Percentiles rank a stretch among this genome's conserved stretches.
phyloP scores from a whole-genome alignment of 768 basidiomycete species.

The Serendipita sp. region DNA sequence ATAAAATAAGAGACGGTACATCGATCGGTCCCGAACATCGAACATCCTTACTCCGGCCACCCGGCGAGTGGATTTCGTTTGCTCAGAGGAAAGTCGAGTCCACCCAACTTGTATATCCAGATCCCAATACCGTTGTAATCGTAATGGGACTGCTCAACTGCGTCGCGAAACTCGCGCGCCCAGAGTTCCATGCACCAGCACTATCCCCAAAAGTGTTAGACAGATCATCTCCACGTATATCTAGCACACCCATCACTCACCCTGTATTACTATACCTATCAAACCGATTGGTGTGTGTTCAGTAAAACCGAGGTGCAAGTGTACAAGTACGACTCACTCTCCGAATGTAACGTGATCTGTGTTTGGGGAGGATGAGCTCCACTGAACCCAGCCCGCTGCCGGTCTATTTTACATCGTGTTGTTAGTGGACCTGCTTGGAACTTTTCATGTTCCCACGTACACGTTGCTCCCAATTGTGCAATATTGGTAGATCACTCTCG shows the following conservation, averaged over 20 bases:
- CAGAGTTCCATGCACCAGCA: not conserved
- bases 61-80: too few relatives aligned
- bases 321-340: constrained; percentile 14
- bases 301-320: too few relatives aligned
- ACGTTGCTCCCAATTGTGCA: constrained; percentile 24
- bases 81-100: not conserved
- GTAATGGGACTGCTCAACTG: not conserved
- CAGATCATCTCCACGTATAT: not conserved
- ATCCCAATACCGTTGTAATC: not conserved
- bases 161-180: not conserved
- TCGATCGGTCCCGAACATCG: too few relatives aligned
- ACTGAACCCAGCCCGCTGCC: constrained; percentile 17
- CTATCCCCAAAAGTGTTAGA: not conserved
- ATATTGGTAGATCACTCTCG: not conserved
- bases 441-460: constrained; percentile 27
- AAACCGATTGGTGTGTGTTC: too few relatives aligned
- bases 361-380: constrained; percentile 18
- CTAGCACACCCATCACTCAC: not conserved
- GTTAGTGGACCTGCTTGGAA: constrained; percentile 22
- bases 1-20: too few relatives aligned
- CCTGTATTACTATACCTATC: constrained; percentile 26
- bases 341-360: constrained; percentile 31
- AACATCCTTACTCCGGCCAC: too few relatives aligned
- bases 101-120: not conserved
- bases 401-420: not conserved